Conservation (phyloP, 176 grass and related monocot genomes). For the Musa beccarii region DNA sequence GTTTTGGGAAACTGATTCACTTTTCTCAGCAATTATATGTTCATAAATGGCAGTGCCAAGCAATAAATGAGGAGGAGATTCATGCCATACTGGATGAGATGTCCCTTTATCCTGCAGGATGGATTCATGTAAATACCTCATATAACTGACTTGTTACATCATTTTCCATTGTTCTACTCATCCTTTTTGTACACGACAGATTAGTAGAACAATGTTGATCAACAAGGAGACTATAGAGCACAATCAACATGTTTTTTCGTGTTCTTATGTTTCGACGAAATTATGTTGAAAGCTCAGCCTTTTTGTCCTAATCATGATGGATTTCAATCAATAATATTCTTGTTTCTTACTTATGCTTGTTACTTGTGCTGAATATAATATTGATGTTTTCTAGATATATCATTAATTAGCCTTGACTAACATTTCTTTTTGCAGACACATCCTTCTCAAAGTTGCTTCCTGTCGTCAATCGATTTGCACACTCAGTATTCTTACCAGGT, state of each 20-base stretch:
- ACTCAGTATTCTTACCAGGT: constrained; percentile 98
- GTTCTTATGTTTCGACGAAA: not conserved
- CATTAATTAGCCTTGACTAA: not conserved
- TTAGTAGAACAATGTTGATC: too few relatives aligned
- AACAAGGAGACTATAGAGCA: too few relatives aligned
- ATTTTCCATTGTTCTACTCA: not conserved
- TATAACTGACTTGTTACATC: not conserved
- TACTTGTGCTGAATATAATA: not conserved
- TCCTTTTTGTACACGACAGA: not conserved
- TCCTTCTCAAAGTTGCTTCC: constrained; percentile 93
- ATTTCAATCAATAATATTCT: not conserved
- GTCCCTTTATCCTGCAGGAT: constrained; percentile 85
- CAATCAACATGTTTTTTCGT: too few relatives aligned
- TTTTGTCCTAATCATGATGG: not conserved
- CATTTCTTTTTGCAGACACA: constrained; percentile 52
- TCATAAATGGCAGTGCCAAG: constrained; percentile 58
- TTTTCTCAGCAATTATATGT: not conserved
- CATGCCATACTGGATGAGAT: constrained; percentile 70
- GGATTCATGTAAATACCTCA: constrained; percentile 76
- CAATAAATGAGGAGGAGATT: constrained; percentile 87
- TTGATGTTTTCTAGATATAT: constrained; percentile 5
- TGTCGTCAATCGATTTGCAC: constrained; percentile 92
- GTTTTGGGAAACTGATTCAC: constrained; percentile 1
- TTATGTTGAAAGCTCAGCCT: not conserved
- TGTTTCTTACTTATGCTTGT: not conserved